Evolutionary conservation across 2,329 filamentous ascomycete species (phyloP).

Genomic region (Fusarium pininemorale): DNA sequence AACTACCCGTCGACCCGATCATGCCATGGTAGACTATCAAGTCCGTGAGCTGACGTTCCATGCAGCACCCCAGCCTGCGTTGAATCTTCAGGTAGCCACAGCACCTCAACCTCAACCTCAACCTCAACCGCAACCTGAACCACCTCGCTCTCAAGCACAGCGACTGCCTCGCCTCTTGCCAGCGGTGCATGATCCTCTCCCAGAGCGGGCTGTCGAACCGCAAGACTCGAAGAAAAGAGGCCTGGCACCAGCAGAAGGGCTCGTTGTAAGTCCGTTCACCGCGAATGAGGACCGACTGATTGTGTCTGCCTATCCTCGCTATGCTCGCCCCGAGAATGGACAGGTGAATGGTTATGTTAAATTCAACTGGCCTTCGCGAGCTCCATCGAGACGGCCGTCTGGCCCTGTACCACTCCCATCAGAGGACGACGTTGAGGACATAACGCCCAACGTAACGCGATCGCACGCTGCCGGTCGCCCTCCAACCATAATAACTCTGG

Average conservation of each 20-base stretch:
- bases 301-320: constrained; percentile 34
- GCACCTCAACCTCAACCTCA: constrained; percentile 14
- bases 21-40: constrained; percentile 42
- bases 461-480: constrained; percentile 2
- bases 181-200: constrained; percentile 5
- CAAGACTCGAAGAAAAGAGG: constrained; percentile 16
- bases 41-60: constrained; percentile 43
- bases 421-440: constrained; percentile 27
- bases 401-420: constrained; percentile 3
- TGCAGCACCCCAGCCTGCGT: constrained; percentile 38
- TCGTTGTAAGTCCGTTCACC: constrained; percentile 46
- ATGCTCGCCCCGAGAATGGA: constrained; percentile 45
- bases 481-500: constrained; percentile 8
- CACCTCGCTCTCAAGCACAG: constrained; percentile 9
- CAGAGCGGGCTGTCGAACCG: constrained; percentile 3
- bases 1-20: constrained; percentile 26
- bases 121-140: constrained; percentile 1
- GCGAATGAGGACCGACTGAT: constrained; percentile 45
- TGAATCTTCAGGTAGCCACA: constrained; percentile 29
- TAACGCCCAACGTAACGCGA: constrained; percentile 15
- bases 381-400: constrained; percentile 23
- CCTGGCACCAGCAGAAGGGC: constrained; percentile 2
- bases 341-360: constrained; percentile 52
- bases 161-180: constrained; percentile 27
- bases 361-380: constrained; percentile 48